phyloP scores from a whole-genome alignment of 164 flowering plant genomes.

The Vitis labrusca region DNA sequence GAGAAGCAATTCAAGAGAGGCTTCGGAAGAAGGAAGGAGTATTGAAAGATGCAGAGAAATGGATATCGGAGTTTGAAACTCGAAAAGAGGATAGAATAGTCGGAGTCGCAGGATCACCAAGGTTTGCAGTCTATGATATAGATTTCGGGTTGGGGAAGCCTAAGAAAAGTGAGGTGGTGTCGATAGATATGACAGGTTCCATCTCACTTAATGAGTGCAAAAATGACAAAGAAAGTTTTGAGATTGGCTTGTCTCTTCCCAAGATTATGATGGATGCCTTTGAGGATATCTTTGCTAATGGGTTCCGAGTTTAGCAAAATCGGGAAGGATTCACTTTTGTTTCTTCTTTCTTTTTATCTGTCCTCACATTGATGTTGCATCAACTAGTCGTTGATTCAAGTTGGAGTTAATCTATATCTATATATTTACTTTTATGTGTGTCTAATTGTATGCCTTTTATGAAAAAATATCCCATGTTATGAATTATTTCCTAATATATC shows the following conservation, averaged over 20 bases:
- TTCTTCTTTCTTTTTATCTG: too few relatives aligned
- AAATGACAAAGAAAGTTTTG: slow-evolving; percentile 47
- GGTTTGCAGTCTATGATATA: slow-evolving; percentile 35
- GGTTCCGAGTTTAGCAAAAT: too few relatives aligned
- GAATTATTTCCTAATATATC: too few relatives aligned
- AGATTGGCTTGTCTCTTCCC: slow-evolving; percentile 34
- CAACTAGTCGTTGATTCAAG: too few relatives aligned
- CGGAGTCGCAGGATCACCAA: slow-evolving; percentile 47
- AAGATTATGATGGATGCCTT: slow-evolving; percentile 34
- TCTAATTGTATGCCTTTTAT: too few relatives aligned
- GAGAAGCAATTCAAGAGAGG: slow-evolving; percentile 16
- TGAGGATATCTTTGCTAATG: slow-evolving; percentile 14
- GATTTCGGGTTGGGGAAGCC: slow-evolving; percentile 75
- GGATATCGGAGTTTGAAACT: slow-evolving; percentile 8
- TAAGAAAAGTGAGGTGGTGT: slow-evolving; percentile 37
- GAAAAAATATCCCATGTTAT: too few relatives aligned
- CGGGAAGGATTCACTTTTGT: too few relatives aligned
- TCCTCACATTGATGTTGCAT: too few relatives aligned
- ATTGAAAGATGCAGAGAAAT: slow-evolving; percentile 20
- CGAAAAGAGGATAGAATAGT: neutral
- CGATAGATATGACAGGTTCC: slow-evolving; percentile 31
- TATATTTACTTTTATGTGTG: too few relatives aligned
- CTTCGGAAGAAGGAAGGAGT: slow-evolving; percentile 13
- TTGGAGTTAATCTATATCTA: too few relatives aligned
- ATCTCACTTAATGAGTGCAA: slow-evolving; percentile 38